A percentile compares a stretch with the other conserved stretches of the same genome.
phyloP scores from a whole-genome alignment of 805 yeast species.

The Wickerhamiella azyma region DNA sequence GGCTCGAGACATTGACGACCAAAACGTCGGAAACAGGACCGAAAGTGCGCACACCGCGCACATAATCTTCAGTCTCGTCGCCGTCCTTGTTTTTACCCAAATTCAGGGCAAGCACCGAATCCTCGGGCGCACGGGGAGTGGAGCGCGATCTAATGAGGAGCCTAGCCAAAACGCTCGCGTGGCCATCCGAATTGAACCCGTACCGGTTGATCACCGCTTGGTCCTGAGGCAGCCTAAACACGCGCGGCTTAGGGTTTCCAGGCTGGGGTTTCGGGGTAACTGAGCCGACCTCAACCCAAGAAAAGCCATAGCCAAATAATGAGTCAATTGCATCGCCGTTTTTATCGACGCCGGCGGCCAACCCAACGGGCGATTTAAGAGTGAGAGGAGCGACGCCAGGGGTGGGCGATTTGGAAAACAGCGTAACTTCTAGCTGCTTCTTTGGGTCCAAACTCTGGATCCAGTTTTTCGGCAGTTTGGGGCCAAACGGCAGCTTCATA shows the following conservation, averaged over 20 bases:
- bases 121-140: slow-evolving; percentile 12
- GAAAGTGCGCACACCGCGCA: slow-evolving; percentile 66
- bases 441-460: slow-evolving; percentile 22
- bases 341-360: slow-evolving; percentile 94
- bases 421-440: slow-evolving; percentile 18
- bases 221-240: slow-evolving; percentile 73
- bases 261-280: slow-evolving; percentile 88
- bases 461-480: slow-evolving; percentile 20
- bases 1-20: slow-evolving; percentile 85
- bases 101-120: slow-evolving; percentile 61
- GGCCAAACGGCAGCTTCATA: slow-evolving; percentile 36
- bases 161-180: slow-evolving; percentile 54
- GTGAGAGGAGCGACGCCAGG: slow-evolving; percentile 23
- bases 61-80: slow-evolving; percentile 77
- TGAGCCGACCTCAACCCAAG: slow-evolving; percentile 86
- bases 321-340: slow-evolving; percentile 84
- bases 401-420: slow-evolving; percentile 19
- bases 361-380: slow-evolving; percentile 68
- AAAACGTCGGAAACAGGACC: slow-evolving; percentile 80
- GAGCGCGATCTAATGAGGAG: slow-evolving; percentile 48
- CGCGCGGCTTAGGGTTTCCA: slow-evolving; percentile 88
- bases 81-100: slow-evolving; percentile 88
- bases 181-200: slow-evolving; percentile 90
- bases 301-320: slow-evolving; percentile 63
- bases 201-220: slow-evolving; percentile 88